Conservation (phyloP, 768 basidiomycete species). For the Pulveroboletus sp. region DNA sequence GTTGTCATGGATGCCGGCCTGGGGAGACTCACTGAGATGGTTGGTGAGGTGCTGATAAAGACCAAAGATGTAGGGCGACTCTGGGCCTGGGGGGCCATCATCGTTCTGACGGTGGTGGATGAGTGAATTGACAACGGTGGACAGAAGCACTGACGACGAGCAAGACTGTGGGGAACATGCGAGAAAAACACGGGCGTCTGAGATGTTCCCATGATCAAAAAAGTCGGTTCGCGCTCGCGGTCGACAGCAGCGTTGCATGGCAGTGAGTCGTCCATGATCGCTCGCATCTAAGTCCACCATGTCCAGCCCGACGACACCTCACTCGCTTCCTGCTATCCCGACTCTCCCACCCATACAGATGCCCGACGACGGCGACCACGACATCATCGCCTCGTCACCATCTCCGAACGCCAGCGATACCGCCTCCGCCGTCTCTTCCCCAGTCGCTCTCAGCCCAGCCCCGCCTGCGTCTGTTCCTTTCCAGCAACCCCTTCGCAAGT, state of each 20-base stretch:
- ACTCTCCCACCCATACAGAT: constrained; percentile 44
- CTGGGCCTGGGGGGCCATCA: constrained; percentile 71
- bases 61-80: constrained; percentile 74
- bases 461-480: constrained; percentile 16
- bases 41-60: constrained; percentile 59
- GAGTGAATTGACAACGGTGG: neutral
- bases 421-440: constrained; percentile 41
- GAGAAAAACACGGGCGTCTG: constrained; percentile 6
- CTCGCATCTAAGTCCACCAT: constrained; percentile 18
- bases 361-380: constrained; percentile 29
- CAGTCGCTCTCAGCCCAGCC: constrained; percentile 14
- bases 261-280: constrained; percentile 12
- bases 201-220: constrained; percentile 23
- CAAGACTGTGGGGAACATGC: constrained; percentile 33
- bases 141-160: constrained; percentile 38
- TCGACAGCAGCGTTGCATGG: no score
- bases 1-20: constrained; percentile 3
- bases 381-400: constrained; percentile 20
- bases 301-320: constrained; percentile 20
- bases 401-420: constrained; percentile 36
- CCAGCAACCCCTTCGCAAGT: constrained; percentile 54
- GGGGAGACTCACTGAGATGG: constrained; percentile 47
- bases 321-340: constrained; percentile 36
- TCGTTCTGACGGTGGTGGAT: constrained; percentile 54
- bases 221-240: no score